Evolutionary conservation across 2,329 filamentous ascomycete genomes (phyloP), one percentile per base, ranked within the genome.

Genomic region (Tolypocladium ovalisporum): DNA sequence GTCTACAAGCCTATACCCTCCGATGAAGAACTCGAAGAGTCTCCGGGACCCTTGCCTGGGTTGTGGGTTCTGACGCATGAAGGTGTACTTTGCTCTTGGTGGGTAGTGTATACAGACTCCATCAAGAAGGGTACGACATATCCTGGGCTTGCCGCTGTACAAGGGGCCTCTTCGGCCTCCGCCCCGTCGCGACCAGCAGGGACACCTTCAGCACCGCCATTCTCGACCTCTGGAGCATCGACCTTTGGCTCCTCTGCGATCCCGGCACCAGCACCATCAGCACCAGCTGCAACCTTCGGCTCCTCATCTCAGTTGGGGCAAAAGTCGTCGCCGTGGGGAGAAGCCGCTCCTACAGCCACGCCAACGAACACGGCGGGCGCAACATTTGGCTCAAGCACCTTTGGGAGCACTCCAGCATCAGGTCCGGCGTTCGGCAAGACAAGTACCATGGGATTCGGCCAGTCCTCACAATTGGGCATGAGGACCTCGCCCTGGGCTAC

Each of bases 71-170:
- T 99, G 19, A 97, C 95, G 59, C 87, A 96, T 62, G 90, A 97
- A 66, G 94, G 94, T 62, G 75, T 96, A 12, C 76, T 99, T 19
- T 85, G 84, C 52, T 81, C 85, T 15, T 99, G 93, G 91, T 97
- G 93, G 90, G 74, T 97, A 49, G 82, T 97, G 24, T 97, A 97
- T 73, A 84, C 88, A 39, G 90, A 95, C 47, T 91, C 93, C 2
- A 85, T 99, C 60, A 83, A 86, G 59, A 78, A 86, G 64, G 86
- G 86, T 4, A 84, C 83, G 8, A 82, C 83, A 0, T 97, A 91
- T 69, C 81, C 87, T 44, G 89, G 88, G 5, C 76, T 97, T 61
- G 75, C 79, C 44, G 75, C 73, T 51, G 75, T 75, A 36, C 75
- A 77, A 58, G 71, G 71, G 2, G 65, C 68, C 57, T 61, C 66